A percentile compares a stretch with the other conserved stretches of the same genome.
Conservation (phyloP, 2,329 filamentous ascomycete genomes). For the Trichophyton verrucosum region DNA sequence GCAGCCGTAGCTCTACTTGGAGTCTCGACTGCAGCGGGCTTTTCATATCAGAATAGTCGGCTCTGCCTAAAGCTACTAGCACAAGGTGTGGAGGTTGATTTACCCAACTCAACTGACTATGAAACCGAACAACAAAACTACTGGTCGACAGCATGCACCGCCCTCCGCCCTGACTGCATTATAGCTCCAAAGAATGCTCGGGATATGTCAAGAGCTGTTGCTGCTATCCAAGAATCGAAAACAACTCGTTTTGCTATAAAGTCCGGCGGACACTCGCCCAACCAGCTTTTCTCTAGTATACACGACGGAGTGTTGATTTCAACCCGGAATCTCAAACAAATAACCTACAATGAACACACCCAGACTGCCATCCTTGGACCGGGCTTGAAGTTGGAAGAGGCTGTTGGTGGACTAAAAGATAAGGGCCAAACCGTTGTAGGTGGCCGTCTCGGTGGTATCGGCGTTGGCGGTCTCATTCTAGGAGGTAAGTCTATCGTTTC, state of each 20-base stretch:
- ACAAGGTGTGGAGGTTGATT: constrained; percentile 2
- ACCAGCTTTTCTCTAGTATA: constrained; percentile 36
- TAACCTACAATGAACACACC: constrained; percentile 25
- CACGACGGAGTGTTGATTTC: constrained; percentile 33
- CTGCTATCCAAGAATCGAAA: constrained; percentile 35
- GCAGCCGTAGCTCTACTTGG: not conserved
- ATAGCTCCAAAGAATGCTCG: constrained; percentile 37
- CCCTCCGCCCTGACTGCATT: constrained; percentile 32
- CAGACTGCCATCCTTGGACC: constrained; percentile 31
- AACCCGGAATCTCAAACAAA: constrained; percentile 34
- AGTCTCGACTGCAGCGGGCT: not conserved
- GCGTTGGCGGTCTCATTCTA: constrained; percentile 37
- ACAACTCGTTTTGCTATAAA: constrained; percentile 43
- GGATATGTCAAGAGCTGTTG: constrained; percentile 44
- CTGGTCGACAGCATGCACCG: constrained; percentile 4
- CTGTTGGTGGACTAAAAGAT: constrained; percentile 22
- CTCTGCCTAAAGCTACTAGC: constrained; percentile 3
- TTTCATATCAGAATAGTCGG: not conserved
- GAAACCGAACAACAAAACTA: constrained; percentile 7
- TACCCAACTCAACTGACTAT: not conserved
- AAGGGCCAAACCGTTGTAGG: constrained; percentile 29
- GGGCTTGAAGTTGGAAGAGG: constrained; percentile 26
- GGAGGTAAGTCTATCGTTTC: constrained; percentile 24
- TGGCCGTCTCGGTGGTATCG: constrained; percentile 38
- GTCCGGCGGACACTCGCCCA: constrained; percentile 38